Evolutionary conservation across 768 basidiomycete species (phyloP).

Genomic region (Zangia roseola): DNA sequence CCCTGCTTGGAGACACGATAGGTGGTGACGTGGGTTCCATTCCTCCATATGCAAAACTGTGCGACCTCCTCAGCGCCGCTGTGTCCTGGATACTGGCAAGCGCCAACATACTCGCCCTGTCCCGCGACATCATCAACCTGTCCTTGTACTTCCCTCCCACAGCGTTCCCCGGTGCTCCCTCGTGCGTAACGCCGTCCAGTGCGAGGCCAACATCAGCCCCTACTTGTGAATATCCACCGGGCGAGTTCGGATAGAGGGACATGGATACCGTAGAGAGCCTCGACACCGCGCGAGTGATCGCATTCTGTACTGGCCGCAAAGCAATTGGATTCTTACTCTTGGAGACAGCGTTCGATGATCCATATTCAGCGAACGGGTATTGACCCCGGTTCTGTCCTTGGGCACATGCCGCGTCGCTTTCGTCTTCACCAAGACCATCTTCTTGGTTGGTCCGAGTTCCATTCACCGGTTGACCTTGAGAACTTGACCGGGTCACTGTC

Average conservation of each 20-base stretch:
- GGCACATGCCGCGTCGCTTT: conserved; percentile 11
- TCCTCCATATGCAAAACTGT: conserved; percentile 51
- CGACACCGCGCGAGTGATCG: conserved; percentile 40
- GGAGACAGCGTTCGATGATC: conserved; percentile 19
- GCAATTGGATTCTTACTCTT: conserved; percentile 28
- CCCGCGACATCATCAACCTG: conserved; percentile 21
- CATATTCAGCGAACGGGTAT: conserved; percentile 27
- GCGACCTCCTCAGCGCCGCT: conserved; percentile 28
- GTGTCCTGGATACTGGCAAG: conserved; percentile 19
- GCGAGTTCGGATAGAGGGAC: conserved; percentile 48
- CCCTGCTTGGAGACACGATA: conserved; percentile 22
- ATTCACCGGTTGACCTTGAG: conserved; percentile 12
- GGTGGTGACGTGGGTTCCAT: conserved; percentile 48
- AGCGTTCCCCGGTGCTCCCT: conserved; percentile 37
- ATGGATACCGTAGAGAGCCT: conserved; percentile 43
- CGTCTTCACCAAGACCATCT: conserved; percentile 4
- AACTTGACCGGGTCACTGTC: conserved; percentile 25
- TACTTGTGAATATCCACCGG: conserved; percentile 27
- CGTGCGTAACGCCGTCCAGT: conserved; percentile 38
- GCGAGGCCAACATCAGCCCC: conserved; percentile 34
- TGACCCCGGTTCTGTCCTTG: conserved; percentile 12
- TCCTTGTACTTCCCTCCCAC: conserved; percentile 35
- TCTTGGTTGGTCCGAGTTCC: conserved; percentile 9
- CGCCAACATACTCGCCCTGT: conserved; percentile 25
- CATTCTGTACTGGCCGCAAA: conserved; percentile 42